Base-by-base conservation (phyloP, 352 stramenopile species). In the Pythium oligandrum region DNA sequence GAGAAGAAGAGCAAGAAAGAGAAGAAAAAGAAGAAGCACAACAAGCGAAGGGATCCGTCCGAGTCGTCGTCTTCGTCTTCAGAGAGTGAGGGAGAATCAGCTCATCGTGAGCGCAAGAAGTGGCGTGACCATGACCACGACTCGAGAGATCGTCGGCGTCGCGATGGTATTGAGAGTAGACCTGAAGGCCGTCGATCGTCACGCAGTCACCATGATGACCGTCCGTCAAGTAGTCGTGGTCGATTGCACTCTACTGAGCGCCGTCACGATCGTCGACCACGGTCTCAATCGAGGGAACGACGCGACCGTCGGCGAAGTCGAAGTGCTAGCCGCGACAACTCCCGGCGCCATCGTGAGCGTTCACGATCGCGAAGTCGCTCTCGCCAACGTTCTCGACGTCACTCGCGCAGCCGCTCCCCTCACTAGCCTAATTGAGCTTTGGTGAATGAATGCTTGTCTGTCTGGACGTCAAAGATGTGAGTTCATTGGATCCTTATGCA, bases 1-100 rank as follows among this genome's bases (percentile, higher is more conserved):
- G 55, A 56, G 5, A 58, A 70, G 40, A 64, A 71, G 17, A 59
- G 54, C 26, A 51, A 64, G 10, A 58, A 74, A 31, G 57, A 68
- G 11, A 55, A 63, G 48, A 72, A 71, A 46, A 55, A 68, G 38
- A 51, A 68, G 35, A 72, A 73, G 44, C 76, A 68, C 30, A 47
- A 51, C 26, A 71, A 78, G 49, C 65, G 59, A 44, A 63, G 65
- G 32, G 59, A 48, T 7, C 38, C 10, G 11, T 42, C 38, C 38
- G 12, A 12, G 38, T 64, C 57, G 48, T 51, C 48, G 4, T 59
- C 51, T 30, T 63, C 51, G 1, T 66, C 48, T 11, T 59, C 43
- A 8, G 34, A 54, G 30, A 44, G 64, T 39, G 54, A 63, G 30
- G 44, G 46, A 32, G 6, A 33, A 6, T n/a, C 6, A 17, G 10